phyloP scores from a whole-genome alignment of 208 protist genomes.

The Kentomonas sorsogonicus region DNA sequence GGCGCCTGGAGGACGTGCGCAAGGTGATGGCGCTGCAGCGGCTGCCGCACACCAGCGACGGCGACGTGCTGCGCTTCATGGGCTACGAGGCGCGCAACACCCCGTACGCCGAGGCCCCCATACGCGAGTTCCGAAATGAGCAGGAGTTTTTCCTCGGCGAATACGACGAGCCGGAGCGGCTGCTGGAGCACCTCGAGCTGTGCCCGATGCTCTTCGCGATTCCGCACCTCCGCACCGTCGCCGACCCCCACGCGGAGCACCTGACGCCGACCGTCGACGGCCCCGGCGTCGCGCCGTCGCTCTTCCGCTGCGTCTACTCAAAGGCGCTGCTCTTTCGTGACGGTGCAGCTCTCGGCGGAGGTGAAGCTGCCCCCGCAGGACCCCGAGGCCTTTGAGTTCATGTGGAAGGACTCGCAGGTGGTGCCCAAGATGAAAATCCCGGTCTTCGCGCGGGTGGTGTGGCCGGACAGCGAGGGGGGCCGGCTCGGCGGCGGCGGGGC shows the following conservation, averaged over 20 bases:
- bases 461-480: constrained; percentile 60
- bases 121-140: constrained; percentile 73
- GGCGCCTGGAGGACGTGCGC: constrained; percentile 46
- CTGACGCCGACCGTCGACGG: constrained; percentile 74
- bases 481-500: constrained; percentile 60
- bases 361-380: constrained; percentile 89
- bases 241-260: constrained; percentile 66
- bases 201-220: constrained; percentile 84
- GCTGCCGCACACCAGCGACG: constrained; percentile 34
- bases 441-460: constrained; percentile 80
- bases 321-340: constrained; percentile 81
- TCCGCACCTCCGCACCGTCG: constrained; percentile 69
- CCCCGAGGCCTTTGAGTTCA: constrained; percentile 67
- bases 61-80: constrained; percentile 78
- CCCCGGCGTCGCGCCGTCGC: constrained; percentile 73
- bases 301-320: constrained; percentile 84
- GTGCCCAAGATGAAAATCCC: constrained; percentile 79
- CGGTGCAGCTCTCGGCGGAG: constrained; percentile 85
- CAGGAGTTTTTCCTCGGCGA: constrained; percentile 87
- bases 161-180: constrained; percentile 79
- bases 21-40: constrained; percentile 66
- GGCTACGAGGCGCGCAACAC: constrained; percentile 73
- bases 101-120: constrained; percentile 61
- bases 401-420: constrained; percentile 86
- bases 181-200: constrained; percentile 84